Base-by-base conservation (phyloP, 306 rosid species). In the Lathyrus aphaca region DNA sequence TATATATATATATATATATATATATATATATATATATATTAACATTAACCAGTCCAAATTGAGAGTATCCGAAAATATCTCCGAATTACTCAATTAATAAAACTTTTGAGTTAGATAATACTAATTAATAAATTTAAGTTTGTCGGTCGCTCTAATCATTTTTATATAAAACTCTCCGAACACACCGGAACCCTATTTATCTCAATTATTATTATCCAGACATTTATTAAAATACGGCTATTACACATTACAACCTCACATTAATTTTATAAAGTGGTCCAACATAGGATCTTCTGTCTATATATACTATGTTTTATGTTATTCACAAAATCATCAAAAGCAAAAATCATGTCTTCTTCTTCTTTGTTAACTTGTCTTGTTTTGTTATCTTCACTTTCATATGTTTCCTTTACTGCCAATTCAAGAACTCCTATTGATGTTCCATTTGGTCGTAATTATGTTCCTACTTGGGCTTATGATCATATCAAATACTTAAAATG, bases 381-480 rank as follows among this genome's bases (percentile, higher is more conserved):
- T 57, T 43, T 83, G 46, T 5, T 82, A 17, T 45, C 83, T 30
- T 45, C 83, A 37, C 8, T 78, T n/a, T 77, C 44, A 14, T 71
- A 74, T 12, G 78, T 10, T 15, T 64, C 82, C 15, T 62, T 67
- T 14, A 85, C 64, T 15, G 84, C 82, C 38, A 49, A 55, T 37
- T 91, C 88, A 1, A 74, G 68, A 40, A 85, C 11, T 66, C 86
- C 96, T 2, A 17, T 90, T 10, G 74, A 82, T 54, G 94, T 87
- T 0, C 87, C 88, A 11, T 90, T 90, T 14, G 94, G 91, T 13
- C 65, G 91, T n/a, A 90, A 90, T 85, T 90, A 90, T 64, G 43
- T 27, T 38, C 96, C 96, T 49, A 85, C 91, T 8, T 90, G 96
- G 96, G 94, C 96, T 48, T 87, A 78, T 65, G 94, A 90, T 69